Base-by-base conservation (phyloP, 2,329 filamentous ascomycete species). In the Sclerotinia trifoliorum region DNA sequence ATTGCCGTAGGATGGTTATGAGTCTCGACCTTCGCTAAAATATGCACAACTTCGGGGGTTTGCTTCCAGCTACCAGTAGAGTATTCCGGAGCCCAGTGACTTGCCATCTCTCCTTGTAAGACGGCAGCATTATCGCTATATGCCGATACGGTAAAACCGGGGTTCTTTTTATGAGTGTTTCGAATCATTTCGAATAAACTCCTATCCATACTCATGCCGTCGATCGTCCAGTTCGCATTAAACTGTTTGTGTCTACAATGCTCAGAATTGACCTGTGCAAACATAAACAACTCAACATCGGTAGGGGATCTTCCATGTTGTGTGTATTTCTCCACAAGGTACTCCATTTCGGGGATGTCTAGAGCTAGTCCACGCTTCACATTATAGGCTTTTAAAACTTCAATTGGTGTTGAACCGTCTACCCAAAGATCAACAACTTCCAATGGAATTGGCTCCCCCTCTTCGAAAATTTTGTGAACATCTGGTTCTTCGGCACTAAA, bases 91-190 rank as follows among this genome's bases (percentile, higher is more conserved):
- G 93, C 90, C 94, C 94, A 98, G 77, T 91, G 90, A 71, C 85
- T 88, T 46, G 88, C 90, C 66, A 86, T 80, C 71, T 88, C 86
- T 48, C 92, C 92, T 74, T 92, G 82, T 68, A 96, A 81, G 0
- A 99, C 95, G n/a, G 95, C 95, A 35, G 95, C 95, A 78, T 99
- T 99, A 79, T 99, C 95, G 75, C 92, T 96, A 80, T 99, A 99
- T 10, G 95, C 95, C 48, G 93, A 97, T 55, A 98, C 86, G n/a
- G 94, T 96, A 77, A 88, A 90, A 65, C 91, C 83, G 0, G 93
- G 92, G 71, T 88, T 90, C 75, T 87, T 86, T 78, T 92, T 90
- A 81, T 99, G 93, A 1, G 95, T 99, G 79, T 97, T 96, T 73
- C 91, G 87, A 77, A 99, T 99, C 95, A 99, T 98, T 48, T 88